Evolutionary conservation across 2,329 filamentous ascomycete genomes (phyloP).

Genomic region (Orbilia oligospora): DNA sequence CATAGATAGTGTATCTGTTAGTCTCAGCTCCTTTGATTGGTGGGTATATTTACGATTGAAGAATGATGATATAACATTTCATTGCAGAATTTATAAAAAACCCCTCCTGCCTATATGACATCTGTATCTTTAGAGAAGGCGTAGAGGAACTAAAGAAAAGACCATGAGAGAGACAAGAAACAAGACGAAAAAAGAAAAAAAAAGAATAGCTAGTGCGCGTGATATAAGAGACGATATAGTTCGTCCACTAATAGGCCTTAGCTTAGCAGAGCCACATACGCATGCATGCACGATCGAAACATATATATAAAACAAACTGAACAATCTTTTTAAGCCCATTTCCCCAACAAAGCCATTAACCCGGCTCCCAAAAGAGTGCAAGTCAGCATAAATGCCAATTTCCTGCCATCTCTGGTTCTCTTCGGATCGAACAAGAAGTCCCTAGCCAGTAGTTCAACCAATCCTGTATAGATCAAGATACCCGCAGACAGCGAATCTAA

Average conservation of each 20-base stretch:
- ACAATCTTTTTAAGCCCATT: constrained; percentile 75
- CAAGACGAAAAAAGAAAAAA: background rate
- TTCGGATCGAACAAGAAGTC: constrained; percentile 77
- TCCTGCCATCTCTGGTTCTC: constrained; percentile 67
- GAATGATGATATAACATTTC: no score
- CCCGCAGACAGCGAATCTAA: constrained; percentile 81
- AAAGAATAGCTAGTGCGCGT: background rate
- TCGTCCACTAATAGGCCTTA: background rate
- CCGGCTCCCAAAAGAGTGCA: constrained; percentile 74
- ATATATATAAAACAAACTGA: background rate
- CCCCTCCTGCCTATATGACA: no score
- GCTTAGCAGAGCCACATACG: background rate
- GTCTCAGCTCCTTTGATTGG: no score
- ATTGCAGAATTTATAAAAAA: no score
- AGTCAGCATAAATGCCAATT: constrained; percentile 70
- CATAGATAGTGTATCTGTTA: no score
- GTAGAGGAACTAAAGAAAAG: background rate
- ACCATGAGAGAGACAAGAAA: background rate
- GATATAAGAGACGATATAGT: background rate
- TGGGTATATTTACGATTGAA: no score
- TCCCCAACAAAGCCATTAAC: constrained; percentile 80
- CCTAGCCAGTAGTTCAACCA: constrained; percentile 83
- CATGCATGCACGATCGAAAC: background rate
- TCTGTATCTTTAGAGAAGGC: background rate
- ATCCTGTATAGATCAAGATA: constrained; percentile 82